Base-by-base conservation (phyloP, 257 asterid genomes). In the Gynochthodes officinalis region DNA sequence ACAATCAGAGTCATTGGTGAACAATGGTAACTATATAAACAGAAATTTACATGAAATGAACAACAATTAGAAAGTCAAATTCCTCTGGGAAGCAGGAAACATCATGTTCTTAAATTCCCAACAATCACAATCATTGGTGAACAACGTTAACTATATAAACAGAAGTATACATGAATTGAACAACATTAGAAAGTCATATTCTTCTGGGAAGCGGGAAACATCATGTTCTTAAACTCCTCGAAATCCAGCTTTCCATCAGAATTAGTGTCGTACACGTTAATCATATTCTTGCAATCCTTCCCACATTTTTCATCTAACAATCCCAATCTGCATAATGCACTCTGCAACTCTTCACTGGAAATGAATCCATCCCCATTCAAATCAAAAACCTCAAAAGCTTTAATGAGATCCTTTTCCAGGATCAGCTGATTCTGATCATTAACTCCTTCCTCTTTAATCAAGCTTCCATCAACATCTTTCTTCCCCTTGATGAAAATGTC, bases 61-160 rank as follows among this genome's bases (percentile, higher is more conserved):
- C 1, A 1, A 42, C 4, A 55, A 33, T 59, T 28, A n/a, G n/a
- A n/a, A n/a, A n/a, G n/a, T n/a, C n/a, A n/a, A n/a, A n/a, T n/a
- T n/a, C n/a, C 12, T 42, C 44, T 57, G 52, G 46, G 27, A 19
- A 55, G 54, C 15, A 4, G 67, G 40, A 40, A 42, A 74, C 96
- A 89, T 89, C 96, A 89, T 87, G 40, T 83, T 81, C 86, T 86
- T 87, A 28, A 87, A 89, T 86, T n/a, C n/a, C n/a, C n/a, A n/a
- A n/a, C n/a, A n/a, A n/a, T n/a, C n/a, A n/a, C n/a, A n/a, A n/a
- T n/a, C n/a, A n/a, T n/a, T n/a, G n/a, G n/a, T n/a, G n/a, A n/a
- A n/a, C n/a, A n/a, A n/a, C n/a, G n/a, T n/a, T n/a, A n/a, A n/a
- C n/a, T n/a, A n/a, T n/a, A n/a, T n/a, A n/a, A n/a, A n/a, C 10